Conservation (phyloP, 2,329 filamentous ascomycete genomes). For the Talaromyces funiculosus region DNA sequence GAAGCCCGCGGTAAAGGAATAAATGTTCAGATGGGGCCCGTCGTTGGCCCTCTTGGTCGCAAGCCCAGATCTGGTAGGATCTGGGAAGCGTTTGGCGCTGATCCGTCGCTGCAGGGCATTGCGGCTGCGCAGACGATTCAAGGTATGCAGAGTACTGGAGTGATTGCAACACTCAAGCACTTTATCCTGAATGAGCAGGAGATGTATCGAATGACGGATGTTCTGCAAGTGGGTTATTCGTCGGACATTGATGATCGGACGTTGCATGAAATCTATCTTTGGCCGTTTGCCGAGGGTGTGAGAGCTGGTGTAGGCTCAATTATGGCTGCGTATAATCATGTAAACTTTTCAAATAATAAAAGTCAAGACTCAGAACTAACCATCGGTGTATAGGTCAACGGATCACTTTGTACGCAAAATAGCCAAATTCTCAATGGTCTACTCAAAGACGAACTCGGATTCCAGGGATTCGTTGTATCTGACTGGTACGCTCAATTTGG, state of each 20-base stretch:
- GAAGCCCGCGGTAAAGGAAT: slow-evolving; percentile 70
- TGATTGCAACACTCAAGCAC: slow-evolving; percentile 56
- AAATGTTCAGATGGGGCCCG: slow-evolving; percentile 65
- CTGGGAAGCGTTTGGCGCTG: slow-evolving; percentile 69
- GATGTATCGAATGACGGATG: slow-evolving; percentile 45
- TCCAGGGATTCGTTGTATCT: slow-evolving; percentile 65
- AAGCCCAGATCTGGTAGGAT: slow-evolving; percentile 68
- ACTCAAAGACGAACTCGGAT: slow-evolving; percentile 67
- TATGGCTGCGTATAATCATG: slow-evolving; percentile 42
- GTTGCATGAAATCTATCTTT: slow-evolving; percentile 42
- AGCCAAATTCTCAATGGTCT: slow-evolving; percentile 63
- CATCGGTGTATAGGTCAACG: slow-evolving; percentile 49
- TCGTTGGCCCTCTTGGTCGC: slow-evolving; percentile 64
- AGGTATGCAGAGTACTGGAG: slow-evolving; percentile 53
- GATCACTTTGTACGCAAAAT: slow-evolving; percentile 62
- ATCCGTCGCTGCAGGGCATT: slow-evolving; percentile 59
- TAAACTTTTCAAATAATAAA: slow-evolving; percentile 17
- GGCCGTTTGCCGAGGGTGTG: slow-evolving; percentile 49
- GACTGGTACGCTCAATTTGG: slow-evolving; percentile 63
- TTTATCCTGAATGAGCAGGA: slow-evolving; percentile 48
- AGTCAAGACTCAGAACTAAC: not conserved
- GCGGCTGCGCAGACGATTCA: slow-evolving; percentile 49
- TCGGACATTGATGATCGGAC: slow-evolving; percentile 49
- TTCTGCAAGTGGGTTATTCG: slow-evolving; percentile 35
- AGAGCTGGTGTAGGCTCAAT: slow-evolving; percentile 44